Conservation (phyloP, 352 stramenopile species). For the Pythium brachiatum region DNA sequence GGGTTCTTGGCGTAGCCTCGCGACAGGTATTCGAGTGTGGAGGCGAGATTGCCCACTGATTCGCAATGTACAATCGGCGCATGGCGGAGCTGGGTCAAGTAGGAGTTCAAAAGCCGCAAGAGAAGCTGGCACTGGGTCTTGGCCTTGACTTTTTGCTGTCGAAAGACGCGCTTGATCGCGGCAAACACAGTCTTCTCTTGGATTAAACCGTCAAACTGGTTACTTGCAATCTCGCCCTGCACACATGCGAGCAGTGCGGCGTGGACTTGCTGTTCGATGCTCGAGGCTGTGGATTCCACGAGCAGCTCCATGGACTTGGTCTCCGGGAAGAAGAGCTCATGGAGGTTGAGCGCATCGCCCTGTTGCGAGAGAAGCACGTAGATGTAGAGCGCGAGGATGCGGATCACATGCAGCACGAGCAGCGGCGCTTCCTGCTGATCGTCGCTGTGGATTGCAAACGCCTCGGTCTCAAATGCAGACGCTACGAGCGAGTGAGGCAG, state of each 20-base stretch:
- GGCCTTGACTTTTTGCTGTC: conserved; percentile 36
- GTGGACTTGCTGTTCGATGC: conserved; percentile 39
- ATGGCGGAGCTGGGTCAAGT: conserved; percentile 35
- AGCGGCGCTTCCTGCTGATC: conserved; percentile 27
- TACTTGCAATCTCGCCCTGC: conserved; percentile 44
- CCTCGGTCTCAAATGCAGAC: background rate
- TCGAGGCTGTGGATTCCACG: conserved; percentile 18
- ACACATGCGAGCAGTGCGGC: conserved; percentile 38
- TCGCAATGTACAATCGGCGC: conserved; percentile 54
- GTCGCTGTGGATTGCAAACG: background rate
- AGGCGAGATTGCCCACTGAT: conserved; percentile 47
- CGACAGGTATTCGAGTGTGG: conserved; percentile 62
- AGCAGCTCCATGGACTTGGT: conserved; percentile 22
- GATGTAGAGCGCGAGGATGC: conserved; percentile 59
- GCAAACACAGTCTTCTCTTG: conserved; percentile 52
- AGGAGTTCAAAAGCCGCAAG: conserved; percentile 38
- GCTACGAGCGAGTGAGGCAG: background rate
- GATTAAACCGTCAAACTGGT: conserved; percentile 62
- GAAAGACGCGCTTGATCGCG: conserved; percentile 51
- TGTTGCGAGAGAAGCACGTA: conserved; percentile 45
- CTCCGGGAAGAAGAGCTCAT: conserved; percentile 36
- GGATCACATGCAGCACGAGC: conserved; percentile 60
- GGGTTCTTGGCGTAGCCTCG: background rate
- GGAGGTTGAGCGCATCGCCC: conserved; percentile 24
- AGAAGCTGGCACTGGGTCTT: conserved; percentile 39